Evolutionary conservation across 768 basidiomycete genomes (phyloP).

Genomic region (Russula abietina): DNA sequence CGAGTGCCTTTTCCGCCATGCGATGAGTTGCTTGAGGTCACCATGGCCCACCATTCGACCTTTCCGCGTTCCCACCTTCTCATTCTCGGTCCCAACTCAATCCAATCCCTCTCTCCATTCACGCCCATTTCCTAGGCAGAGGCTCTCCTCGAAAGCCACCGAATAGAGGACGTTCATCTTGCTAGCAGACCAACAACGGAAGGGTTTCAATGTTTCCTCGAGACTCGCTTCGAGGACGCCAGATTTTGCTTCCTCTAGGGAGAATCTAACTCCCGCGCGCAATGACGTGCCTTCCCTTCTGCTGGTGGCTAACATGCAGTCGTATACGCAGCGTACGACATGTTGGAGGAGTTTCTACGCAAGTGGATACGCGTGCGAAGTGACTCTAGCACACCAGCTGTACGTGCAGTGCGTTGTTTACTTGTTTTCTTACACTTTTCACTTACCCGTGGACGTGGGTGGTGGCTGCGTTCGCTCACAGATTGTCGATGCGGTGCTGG

Average conservation of each 20-base stretch:
- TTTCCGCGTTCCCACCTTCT: constrained; percentile 68
- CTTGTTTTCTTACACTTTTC: not conserved
- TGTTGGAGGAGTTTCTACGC: constrained; percentile 58
- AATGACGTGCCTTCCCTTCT: constrained; percentile 32
- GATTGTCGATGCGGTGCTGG: constrained; percentile 78
- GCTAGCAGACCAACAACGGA: constrained; percentile 55
- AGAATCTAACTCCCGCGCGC: constrained; percentile 68
- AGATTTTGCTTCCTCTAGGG: constrained; percentile 72
- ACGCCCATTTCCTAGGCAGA: constrained; percentile 66
- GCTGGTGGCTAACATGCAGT: constrained; percentile 69
- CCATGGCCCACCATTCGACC: constrained; percentile 28
- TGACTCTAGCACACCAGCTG: constrained; percentile 29
- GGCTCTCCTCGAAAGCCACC: no score
- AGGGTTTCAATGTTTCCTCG: constrained; percentile 71
- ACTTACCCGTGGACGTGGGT: not conserved
- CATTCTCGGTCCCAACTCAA: constrained; percentile 51
- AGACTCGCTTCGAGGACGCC: constrained; percentile 81
- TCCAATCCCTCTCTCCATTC: constrained; percentile 63
- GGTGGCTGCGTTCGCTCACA: constrained; percentile 27
- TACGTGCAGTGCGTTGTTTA: constrained; percentile 27
- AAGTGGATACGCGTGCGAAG: constrained; percentile 50
- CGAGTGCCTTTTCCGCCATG: no score
- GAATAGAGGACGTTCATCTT: constrained; percentile 58
- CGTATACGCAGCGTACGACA: constrained; percentile 65
- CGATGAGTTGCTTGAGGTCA: no score